Evolutionary conservation across 2,329 filamentous ascomycete species (phyloP).

Genomic region (Colletotrichum lindemuthianum): DNA sequence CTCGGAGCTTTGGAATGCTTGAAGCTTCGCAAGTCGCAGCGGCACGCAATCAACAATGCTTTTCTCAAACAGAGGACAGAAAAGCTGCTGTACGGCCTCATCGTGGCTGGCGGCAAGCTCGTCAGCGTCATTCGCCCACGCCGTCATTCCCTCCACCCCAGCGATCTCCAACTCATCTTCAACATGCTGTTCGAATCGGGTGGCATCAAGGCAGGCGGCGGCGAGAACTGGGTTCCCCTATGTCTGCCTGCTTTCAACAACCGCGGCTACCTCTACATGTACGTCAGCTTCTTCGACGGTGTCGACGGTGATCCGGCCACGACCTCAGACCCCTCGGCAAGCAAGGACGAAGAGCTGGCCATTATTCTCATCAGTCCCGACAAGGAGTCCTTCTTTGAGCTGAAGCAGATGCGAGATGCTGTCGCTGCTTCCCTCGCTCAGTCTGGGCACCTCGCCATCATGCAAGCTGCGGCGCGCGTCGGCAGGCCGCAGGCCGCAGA

Average conservation of each 20-base stretch:
- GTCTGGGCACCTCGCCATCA: constrained; percentile 78
- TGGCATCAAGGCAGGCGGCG: constrained; percentile 86
- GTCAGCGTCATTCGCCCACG: constrained; percentile 96
- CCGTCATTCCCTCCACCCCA: constrained; percentile 93
- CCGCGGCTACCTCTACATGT: constrained; percentile 97
- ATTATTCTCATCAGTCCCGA: constrained; percentile 92
- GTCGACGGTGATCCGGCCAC: constrained; percentile 55
- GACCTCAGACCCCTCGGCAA: constrained; percentile 58
- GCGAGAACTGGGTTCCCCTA: constrained; percentile 97
- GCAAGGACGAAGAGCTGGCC: constrained; percentile 83
- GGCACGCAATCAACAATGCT: constrained; percentile 85
- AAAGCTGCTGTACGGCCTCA: constrained; percentile 88
- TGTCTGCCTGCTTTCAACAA: constrained; percentile 98
- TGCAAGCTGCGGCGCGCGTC: constrained; percentile 74
- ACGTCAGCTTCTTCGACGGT: constrained; percentile 90
- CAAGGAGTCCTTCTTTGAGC: constrained; percentile 91
- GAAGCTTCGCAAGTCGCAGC: constrained; percentile 88
- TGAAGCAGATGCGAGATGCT: constrained; percentile 77
- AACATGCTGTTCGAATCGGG: constrained; percentile 99
- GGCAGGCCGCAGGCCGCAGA: constrained; percentile 79
- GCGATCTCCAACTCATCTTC: constrained; percentile 95
- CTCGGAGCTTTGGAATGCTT: constrained; percentile 93
- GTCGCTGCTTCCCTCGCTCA: constrained; percentile 76
- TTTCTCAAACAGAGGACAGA: constrained; percentile 82
- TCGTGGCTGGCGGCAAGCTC: constrained; percentile 90